Percentiles rank a stretch among this genome's conserved stretches.
These are phyloP conservation scores for Psilocybe cyanescens DNA, from an alignment of 768 basidiomycete genomes.

Conservation along the genomic window DNA sequence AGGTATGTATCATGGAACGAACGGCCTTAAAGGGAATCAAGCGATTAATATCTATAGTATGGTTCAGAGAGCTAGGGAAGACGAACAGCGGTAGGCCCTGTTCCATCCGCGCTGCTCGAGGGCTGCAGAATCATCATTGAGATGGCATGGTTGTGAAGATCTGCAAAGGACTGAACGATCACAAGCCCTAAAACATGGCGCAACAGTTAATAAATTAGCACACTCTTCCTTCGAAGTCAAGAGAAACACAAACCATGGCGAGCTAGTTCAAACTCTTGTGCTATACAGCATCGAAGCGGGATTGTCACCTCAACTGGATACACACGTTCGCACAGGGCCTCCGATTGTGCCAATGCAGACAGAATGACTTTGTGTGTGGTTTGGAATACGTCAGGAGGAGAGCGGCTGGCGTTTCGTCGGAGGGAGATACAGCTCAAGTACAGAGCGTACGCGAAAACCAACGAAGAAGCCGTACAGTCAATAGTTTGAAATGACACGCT, in stretches of 20 bases:
- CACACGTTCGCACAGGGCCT: slow-evolving; percentile 29
- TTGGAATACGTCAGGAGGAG: slow-evolving; percentile 24
- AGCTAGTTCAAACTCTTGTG: slow-evolving; percentile 23
- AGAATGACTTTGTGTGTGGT: slow-evolving; percentile 31
- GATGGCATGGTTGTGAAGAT: slow-evolving; percentile 19
- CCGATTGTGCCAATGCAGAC: slow-evolving; percentile 26
- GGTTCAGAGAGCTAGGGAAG: neutral
- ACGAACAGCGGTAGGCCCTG: slow-evolving; percentile 26
- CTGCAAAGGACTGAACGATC: slow-evolving; percentile 25
- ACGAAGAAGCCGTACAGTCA: slow-evolving; percentile 25
- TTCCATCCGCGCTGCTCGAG: slow-evolving; percentile 17
- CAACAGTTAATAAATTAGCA: neutral
- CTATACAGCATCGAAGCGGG: slow-evolving; percentile 24
- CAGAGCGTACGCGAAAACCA: slow-evolving; percentile 34
- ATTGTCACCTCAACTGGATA: slow-evolving; percentile 28
- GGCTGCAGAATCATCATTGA: slow-evolving; percentile 22
- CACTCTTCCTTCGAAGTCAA: neutral
- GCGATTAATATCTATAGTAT: neutral
- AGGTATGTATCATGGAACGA: slow-evolving; percentile 23
- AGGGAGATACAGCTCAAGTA: slow-evolving; percentile 33
- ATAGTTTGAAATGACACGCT: slow-evolving; percentile 25
- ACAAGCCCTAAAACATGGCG: slow-evolving; percentile 19
- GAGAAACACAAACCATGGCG: slow-evolving; percentile 21
- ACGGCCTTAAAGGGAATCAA: slow-evolving; percentile 17
- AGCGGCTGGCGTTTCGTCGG: slow-evolving; percentile 26